Percentiles rank a stretch among this genome's conserved stretches.
These are phyloP conservation scores for Cystobasidium slooffiae DNA, from an alignment of 1,284 basidiomycete species.

Conservation along the genomic window DNA sequence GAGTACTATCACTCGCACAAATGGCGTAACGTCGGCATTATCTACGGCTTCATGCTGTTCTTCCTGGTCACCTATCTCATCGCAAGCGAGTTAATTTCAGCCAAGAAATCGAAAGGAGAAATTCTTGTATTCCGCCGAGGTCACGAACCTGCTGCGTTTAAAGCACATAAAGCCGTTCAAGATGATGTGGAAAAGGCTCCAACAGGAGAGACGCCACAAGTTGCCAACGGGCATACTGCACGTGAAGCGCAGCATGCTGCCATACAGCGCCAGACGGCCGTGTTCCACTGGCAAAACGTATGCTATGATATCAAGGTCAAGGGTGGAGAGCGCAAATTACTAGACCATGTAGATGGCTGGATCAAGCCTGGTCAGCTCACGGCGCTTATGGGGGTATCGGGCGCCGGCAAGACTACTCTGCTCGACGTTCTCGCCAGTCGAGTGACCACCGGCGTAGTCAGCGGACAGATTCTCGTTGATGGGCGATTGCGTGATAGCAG, in stretches of 20 bases:
- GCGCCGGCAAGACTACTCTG: constrained; percentile 62
- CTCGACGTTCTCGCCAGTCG: constrained; percentile 75
- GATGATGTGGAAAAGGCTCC: constrained; percentile 49
- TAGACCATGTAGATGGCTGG: constrained; percentile 71
- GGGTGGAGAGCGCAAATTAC: constrained; percentile 53
- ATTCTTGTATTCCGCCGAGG: constrained; percentile 61
- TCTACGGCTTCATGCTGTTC: constrained; percentile 62
- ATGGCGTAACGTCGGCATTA: constrained; percentile 70
- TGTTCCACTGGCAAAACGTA: constrained; percentile 61
- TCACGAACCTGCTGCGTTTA: constrained; percentile 56
- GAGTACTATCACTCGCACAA: constrained; percentile 66
- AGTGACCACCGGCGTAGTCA: constrained; percentile 76
- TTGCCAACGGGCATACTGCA: constrained; percentile 21
- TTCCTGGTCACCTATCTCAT: constrained; percentile 60
- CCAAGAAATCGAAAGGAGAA: constrained; percentile 61
- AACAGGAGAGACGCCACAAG: constrained; percentile 43
- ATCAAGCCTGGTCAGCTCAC: constrained; percentile 73
- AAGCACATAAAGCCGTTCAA: constrained; percentile 46
- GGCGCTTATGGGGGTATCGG: constrained; percentile 68
- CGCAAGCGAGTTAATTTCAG: constrained; percentile 63
- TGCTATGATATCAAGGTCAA: constrained; percentile 63
- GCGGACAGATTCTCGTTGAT: constrained; percentile 76
- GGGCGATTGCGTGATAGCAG: constrained; percentile 71
- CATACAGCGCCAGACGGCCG: constrained; percentile 57
- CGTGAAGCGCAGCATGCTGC: constrained; percentile 25